phyloP scores from a whole-genome alignment of 1,284 basidiomycete genomes.

The Austroboletus sp. region DNA sequence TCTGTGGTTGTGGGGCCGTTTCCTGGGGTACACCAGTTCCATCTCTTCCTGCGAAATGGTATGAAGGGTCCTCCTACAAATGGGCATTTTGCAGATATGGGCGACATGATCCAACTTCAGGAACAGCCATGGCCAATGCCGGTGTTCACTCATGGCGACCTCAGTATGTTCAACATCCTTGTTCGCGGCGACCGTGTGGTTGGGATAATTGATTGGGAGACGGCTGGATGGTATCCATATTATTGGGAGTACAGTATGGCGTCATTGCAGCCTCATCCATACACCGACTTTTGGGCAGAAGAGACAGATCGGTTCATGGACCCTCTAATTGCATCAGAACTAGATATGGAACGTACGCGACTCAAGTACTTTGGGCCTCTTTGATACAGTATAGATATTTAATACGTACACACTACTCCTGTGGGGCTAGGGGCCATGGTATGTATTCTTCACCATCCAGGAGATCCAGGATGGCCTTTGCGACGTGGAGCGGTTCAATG shows the following conservation, averaged over 20 bases:
- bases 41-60: neutral
- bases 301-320: neutral
- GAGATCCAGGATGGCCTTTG: no score
- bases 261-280: neutral
- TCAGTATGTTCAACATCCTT: conserved; percentile 3
- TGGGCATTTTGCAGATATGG: neutral
- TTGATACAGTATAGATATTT: no score
- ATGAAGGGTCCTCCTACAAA: neutral
- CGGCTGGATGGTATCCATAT: neutral
- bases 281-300: neutral
- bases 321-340: neutral
- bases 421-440: neutral
- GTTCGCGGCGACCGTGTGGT: neutral
- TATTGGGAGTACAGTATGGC: conserved; percentile 5
- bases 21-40: neutral
- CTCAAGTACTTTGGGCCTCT: neutral
- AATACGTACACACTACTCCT: no score
- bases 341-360: neutral
- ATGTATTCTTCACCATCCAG: no score
- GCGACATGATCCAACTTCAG: neutral
- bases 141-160: conserved; percentile 3
- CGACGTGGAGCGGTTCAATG: no score
- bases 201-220: conserved; percentile 7
- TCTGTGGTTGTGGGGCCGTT: conserved; percentile 3
- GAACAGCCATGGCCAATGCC: conserved; percentile 4